Base-by-base conservation (phyloP, 192 early-diverging fungal genomes). In the Linnemannia exigua region DNA sequence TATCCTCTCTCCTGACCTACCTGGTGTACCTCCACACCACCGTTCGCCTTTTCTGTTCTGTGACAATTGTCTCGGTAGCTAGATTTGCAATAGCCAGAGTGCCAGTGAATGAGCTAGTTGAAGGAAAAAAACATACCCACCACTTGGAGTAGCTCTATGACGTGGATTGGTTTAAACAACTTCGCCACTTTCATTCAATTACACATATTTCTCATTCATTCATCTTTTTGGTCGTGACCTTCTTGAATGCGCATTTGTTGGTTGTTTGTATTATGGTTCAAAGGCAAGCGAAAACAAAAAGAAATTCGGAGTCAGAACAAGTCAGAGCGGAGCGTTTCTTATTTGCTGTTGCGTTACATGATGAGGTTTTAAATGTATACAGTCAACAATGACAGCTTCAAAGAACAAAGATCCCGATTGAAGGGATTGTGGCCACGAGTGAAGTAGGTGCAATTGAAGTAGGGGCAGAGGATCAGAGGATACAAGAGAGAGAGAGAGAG, bases 291-390 rank as follows among this genome's bases (percentile, higher is more conserved):
- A 9, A 25, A 25, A n/a, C 22, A 31, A 25, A 25, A n/a, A 63
- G 12, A 31, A 63, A 63, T 63, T 63, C 58, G 58, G 58, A 63
- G 58, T 63, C 58, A 63, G 28, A 31, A 63, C 58, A 63, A 63
- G n/a, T 63, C 58, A 63, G 58, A 31, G 28, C 25, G 58, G 28
- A 63, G 25, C 58, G 25, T 31, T n/a, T 63, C 20, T 63, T 31
- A 9, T 44, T 44, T 9, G 41, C 41, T 61, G n/a, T 61, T 20
- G 5, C 31, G 25, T 63, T 63, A 63, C 28, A 44, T 44, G 28
- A 2, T 11, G 22, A 8, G 22, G 28, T 31, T 63, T 33, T 63
- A 63, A 31, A 31, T 14, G 58, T 31, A 14, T 63, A 31, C 41
- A 16, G n/a, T n/a, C n/a, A 63, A 63, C 8, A 63, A 33, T 3